phyloP scores from a whole-genome alignment of 768 basidiomycete genomes.

The Dacryopinax primogenitus region DNA sequence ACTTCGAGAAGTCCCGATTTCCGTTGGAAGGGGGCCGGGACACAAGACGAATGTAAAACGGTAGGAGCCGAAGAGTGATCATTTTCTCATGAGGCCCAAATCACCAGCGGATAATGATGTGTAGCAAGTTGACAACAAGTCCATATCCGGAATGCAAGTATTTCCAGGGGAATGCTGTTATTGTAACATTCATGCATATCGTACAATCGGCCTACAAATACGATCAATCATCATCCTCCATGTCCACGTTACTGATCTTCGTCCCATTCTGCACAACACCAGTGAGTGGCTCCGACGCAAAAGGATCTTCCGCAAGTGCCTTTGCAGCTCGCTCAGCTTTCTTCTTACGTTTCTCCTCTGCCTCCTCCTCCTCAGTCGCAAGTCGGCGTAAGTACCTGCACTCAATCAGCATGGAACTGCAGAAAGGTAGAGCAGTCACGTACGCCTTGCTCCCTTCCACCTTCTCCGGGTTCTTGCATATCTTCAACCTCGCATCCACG shows the following conservation, averaged over 20 bases:
- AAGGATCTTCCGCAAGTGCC: conserved; percentile 11
- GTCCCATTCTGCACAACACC: conserved; percentile 2
- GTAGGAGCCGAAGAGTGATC: too few species aligned
- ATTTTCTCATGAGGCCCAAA: too few species aligned
- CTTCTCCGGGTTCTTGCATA: conserved; percentile 95
- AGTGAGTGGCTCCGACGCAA: not conserved
- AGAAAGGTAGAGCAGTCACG: conserved; percentile 21
- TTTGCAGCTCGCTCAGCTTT: conserved; percentile 22
- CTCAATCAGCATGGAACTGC: not conserved
- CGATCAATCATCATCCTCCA: not conserved
- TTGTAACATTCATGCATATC: not conserved
- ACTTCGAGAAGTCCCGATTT: too few species aligned
- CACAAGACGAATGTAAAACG: too few species aligned
- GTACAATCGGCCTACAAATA: not conserved
- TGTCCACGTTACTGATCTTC: not conserved
- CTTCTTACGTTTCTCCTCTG: conserved; percentile 47
- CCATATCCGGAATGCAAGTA: too few species aligned
- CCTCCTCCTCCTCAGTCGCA: conserved; percentile 56
- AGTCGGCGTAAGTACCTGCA: conserved; percentile 36
- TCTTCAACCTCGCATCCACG: conserved; percentile 71
- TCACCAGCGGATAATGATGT: too few species aligned
- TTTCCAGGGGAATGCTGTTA: too few species aligned
- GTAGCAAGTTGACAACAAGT: too few species aligned
- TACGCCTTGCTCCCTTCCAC: conserved; percentile 80
- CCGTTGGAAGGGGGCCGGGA: too few species aligned